These are phyloP conservation scores for Trichodelitschia bisporula DNA, from an alignment of 495 filamentous ascomycete genomes.

Conservation along the genomic window DNA sequence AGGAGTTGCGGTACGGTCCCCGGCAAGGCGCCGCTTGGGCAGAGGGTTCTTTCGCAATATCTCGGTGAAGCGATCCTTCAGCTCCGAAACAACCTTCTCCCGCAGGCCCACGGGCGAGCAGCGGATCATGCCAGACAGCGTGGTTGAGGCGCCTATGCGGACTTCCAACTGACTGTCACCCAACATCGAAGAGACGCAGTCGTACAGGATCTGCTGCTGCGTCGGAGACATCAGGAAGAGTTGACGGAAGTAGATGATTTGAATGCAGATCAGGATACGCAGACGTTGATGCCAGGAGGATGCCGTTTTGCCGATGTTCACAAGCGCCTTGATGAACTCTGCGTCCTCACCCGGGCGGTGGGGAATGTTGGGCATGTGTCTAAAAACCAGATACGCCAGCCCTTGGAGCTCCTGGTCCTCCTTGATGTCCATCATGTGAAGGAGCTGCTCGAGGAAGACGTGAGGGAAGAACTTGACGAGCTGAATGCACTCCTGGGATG, in stretches of 20 bases:
- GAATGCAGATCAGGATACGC: constrained; percentile 95
- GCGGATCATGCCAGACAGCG: constrained; percentile 90
- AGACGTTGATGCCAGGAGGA: constrained; percentile 92
- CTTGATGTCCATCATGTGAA: constrained; percentile 99
- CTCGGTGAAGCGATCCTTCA: constrained; percentile 59
- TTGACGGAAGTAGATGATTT: constrained; percentile 94
- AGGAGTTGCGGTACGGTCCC: no score
- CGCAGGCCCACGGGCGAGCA: constrained; percentile 76
- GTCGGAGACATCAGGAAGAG: constrained; percentile 68
- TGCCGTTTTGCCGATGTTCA: constrained; percentile 67
- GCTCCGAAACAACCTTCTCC: constrained; percentile 40
- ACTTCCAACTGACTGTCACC: constrained; percentile 84
- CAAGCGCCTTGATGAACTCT: constrained; percentile 60
- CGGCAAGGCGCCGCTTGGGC: constrained; percentile 35
- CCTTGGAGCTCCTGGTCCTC: constrained; percentile 92
- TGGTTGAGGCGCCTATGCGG: constrained; percentile 72
- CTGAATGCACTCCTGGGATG: constrained; percentile 78
- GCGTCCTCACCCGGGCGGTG: constrained; percentile 67
- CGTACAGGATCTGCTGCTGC: constrained; percentile 61
- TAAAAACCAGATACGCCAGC: constrained; percentile 89
- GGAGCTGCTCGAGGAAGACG: constrained; percentile 65
- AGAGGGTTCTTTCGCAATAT: constrained; percentile 58
- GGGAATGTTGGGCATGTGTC: constrained; percentile 88
- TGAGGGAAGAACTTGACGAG: constrained; percentile 78
- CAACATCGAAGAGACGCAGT: constrained; percentile 82